phyloP scores from a whole-genome alignment of 2,329 filamentous ascomycete species.

The Penicillium sp. region DNA sequence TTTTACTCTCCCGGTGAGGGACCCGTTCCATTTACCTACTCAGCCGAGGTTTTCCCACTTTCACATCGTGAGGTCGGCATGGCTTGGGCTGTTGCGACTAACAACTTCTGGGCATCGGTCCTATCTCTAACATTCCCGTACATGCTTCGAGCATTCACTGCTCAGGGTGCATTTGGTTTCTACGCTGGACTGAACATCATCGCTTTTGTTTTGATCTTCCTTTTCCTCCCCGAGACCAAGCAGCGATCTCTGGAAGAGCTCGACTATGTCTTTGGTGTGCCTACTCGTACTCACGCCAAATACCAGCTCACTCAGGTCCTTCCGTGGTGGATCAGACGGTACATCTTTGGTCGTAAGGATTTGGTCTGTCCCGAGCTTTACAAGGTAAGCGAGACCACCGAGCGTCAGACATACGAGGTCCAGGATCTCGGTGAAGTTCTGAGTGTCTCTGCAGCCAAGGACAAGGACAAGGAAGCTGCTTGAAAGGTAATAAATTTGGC shows the following conservation, averaged over 20 bases:
- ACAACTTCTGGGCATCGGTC: constrained; percentile 48
- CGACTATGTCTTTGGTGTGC: constrained; percentile 57
- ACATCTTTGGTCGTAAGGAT: constrained; percentile 56
- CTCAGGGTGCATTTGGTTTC: constrained; percentile 60
- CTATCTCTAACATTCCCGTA: constrained; percentile 51
- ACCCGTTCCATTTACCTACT: constrained; percentile 28
- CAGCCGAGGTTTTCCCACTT: constrained; percentile 46
- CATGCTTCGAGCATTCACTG: constrained; percentile 49
- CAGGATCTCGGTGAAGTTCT: neutral
- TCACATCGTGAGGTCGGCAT: constrained; percentile 52
- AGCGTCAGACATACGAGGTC: neutral
- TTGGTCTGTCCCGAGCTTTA: constrained; percentile 55
- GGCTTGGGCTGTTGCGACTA: constrained; percentile 43
- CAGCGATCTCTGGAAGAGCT: constrained; percentile 57
- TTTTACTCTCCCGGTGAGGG: constrained; percentile 64
- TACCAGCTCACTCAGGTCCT: constrained; percentile 59
- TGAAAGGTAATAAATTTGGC: neutral
- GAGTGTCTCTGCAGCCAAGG: constrained; percentile 1
- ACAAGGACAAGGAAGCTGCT: constrained; percentile 1
- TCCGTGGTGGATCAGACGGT: constrained; percentile 63
- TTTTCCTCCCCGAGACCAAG: constrained; percentile 58
- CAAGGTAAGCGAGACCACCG: constrained; percentile 14
- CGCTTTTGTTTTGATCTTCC: constrained; percentile 62
- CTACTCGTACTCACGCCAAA: constrained; percentile 55
- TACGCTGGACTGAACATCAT: constrained; percentile 61